Base-by-base conservation (phyloP, 2,329 filamentous ascomycete genomes). In the Bipolaris sorokiniana region DNA sequence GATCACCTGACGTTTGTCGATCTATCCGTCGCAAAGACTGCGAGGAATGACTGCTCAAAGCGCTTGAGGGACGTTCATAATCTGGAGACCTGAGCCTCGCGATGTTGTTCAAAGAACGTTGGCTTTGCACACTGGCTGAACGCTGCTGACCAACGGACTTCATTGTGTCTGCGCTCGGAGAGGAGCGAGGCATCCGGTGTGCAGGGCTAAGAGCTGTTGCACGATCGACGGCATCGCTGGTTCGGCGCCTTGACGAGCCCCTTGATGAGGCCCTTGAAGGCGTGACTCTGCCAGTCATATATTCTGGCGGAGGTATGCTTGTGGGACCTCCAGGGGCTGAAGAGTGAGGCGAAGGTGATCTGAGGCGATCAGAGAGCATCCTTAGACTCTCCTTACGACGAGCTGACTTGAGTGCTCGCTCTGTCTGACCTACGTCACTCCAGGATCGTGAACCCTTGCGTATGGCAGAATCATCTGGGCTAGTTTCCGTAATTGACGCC, bases 11-110 rank as follows among this genome's bases (percentile, higher is more conserved):
- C 76, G 88, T 72, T 74, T 82, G 84, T 48, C 83, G 81, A 66
- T 88, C 87, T 62, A 85, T 84, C 62, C 91, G 86, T 69, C 92
- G 85, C 59, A 95, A 83, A 46, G 89, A 87, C 62, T 89, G 89
- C 58, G 88, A 89, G 62, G 82, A 85, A 61, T 82, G 79, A 58
- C 83, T 80, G 76, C 82, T 87, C 63, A 79, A 71, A 61, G 82
- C 76, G 74, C 88, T 91, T 64, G 88, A 84, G 75, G 90, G 85
- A 72, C 88, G 83, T 56, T 82, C 64, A 41, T 80, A 76, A 54
- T 81, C 76, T 37, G 80, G 76, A 59, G 77, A 76, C 60, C 74
- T 73, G 54, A 78, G 62, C 50, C 76, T 74, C 37, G 70, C 69
- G 37, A 77, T 74, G 44, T 79, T 81, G 48, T 71, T 71, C 22